Evolutionary conservation across 2,329 filamentous ascomycete species (phyloP), one percentile per base, ranked within the genome.

Genomic region (Cladosporium sp.): DNA sequence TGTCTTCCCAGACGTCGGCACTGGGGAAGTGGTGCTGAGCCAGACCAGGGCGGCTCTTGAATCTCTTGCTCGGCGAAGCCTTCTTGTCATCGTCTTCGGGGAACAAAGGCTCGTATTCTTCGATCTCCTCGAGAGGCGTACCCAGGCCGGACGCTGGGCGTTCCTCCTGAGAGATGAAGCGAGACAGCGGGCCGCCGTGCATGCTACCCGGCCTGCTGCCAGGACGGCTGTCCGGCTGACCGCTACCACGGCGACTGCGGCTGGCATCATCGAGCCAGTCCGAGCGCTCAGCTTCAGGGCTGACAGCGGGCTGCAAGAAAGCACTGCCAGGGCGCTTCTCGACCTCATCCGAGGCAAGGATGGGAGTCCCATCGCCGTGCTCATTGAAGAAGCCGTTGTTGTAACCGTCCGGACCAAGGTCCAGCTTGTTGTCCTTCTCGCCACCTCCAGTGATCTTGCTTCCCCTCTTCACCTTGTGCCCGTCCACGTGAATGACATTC

Each of bases 1-100:
- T 86, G 68, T 98, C 95, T 73, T 98, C 93, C 93, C 93, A 98
- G 38, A 97, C 82, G 67, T 98, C 93, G 68, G 91, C 87, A 69
- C 91, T 96, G 1, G 93, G 93, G 70, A 98, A 98, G 56, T 86
- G 85, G 58, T 77, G 74, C 46, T 73, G 68, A 48, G 72, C 72
- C 54, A 76, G 66, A 49, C 72, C 73, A 28, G 75, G 73, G 41
- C 74, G 71, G 68, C 81, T 83, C 59, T 83, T 74, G 58, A 77
- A 77, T 54, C 82, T 77, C 32, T 76, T 71, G n/a, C 76, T 76
- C 46, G 77, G 65, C 4, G 32, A 22, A 8, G 73, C 74, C 53
- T 77, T 70, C 58, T 77, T 77, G 50, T 78, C 74, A 52, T 82
- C 80, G 3, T 80, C 78, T 38, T 77, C 90, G 0, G 88, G 85